These are phyloP conservation scores for Amoebophrya sp. DNA, from an alignment of 169 alveolate genomes.

Conservation along the genomic window DNA sequence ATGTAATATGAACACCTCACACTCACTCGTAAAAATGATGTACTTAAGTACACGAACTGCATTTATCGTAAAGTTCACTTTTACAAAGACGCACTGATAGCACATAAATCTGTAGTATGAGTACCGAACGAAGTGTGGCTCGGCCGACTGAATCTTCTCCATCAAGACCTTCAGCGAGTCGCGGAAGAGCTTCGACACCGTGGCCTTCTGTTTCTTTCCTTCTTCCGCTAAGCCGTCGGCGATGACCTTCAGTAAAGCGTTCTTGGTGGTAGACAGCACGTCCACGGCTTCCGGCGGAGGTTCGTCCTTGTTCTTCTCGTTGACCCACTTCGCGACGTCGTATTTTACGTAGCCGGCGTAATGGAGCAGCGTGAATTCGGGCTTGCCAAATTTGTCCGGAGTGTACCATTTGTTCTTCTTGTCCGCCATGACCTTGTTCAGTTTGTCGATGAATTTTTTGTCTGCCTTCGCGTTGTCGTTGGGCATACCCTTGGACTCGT, in stretches of 20 bases:
- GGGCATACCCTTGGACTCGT: not conserved
- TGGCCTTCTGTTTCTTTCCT: not conserved
- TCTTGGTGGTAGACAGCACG: not conserved
- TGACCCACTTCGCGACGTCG: not conserved
- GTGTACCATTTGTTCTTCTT: not conserved
- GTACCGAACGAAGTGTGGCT: not conserved
- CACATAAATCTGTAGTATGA: too few relatives aligned
- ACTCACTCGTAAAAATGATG: too few relatives aligned
- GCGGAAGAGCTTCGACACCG: not conserved
- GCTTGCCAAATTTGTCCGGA: constrained; percentile 2
- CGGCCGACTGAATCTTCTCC: not conserved
- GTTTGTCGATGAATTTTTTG: not conserved
- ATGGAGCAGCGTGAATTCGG: not conserved
- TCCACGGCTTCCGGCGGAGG: not conserved
- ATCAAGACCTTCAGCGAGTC: not conserved
- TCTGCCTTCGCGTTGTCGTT: not conserved
- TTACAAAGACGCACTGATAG: too few relatives aligned
- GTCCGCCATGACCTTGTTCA: not conserved
- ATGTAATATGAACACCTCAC: too few relatives aligned
- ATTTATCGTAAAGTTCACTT: too few relatives aligned
- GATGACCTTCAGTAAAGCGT: not conserved
- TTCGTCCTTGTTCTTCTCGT: not conserved
- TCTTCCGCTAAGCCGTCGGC: not conserved
- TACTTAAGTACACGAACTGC: too few relatives aligned
- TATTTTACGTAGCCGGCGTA: not conserved